phyloP scores from a whole-genome alignment of 345 rosid genomes.

The Moringa oleifera region DNA sequence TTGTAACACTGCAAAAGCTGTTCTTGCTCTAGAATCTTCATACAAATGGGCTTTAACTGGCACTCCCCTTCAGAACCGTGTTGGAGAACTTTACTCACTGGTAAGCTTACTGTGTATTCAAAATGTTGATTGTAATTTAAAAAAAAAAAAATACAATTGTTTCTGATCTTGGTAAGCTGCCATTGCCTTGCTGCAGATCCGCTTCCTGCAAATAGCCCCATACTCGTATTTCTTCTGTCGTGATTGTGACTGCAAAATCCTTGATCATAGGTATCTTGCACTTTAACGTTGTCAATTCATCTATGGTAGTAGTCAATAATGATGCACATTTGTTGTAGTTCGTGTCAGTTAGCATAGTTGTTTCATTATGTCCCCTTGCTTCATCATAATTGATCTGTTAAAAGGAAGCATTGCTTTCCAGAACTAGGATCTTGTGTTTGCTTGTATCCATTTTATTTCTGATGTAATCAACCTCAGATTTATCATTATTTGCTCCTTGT shows the following conservation, averaged over 20 bases:
- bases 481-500: neutral
- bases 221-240: conserved; percentile 93
- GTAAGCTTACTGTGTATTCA: conserved; percentile 38
- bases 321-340: no score
- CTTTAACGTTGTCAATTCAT: no score
- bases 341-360: no score
- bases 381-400: no score
- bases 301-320: no score
- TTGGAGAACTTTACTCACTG: conserved; percentile 95
- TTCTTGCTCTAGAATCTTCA: conserved; percentile 74
- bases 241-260: conserved; percentile 87
- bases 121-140: conserved; percentile 30
- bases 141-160: conserved; percentile 32
- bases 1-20: conserved; percentile 84
- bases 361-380: no score
- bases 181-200: conserved; percentile 53
- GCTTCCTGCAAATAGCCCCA: conserved; percentile 78
- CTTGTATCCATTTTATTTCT: no score
- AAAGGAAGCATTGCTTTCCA: neutral
- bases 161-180: conserved; percentile 15
- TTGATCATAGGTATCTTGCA: conserved; percentile 94
- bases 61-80: conserved; percentile 98
- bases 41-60: conserved; percentile 97
- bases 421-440: no score
- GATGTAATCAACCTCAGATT: no score